Percentiles rank a stretch among this genome's conserved stretches.
Conservation (phyloP, 441 rosid species). For the Corymbia citriodora region DNA sequence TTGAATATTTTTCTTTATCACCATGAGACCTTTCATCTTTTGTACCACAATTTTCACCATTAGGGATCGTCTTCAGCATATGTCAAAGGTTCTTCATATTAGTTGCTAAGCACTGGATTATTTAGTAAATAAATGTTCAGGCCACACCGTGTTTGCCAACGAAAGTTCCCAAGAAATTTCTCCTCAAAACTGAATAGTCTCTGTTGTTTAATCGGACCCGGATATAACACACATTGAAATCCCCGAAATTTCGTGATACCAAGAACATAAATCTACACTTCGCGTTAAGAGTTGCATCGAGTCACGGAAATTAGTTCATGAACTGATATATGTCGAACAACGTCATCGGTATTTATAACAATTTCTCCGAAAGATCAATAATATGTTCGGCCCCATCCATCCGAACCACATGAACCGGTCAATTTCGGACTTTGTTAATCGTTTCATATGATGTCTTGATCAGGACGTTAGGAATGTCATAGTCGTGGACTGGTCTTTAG, state of each 20-base stretch:
- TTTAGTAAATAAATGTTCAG: neutral
- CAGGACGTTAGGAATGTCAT: neutral
- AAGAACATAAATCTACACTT: neutral
- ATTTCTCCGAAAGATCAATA: neutral
- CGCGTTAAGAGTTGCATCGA: neutral
- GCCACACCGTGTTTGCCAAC: neutral
- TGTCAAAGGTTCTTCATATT: neutral
- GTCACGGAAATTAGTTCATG: neutral
- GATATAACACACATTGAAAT: neutral
- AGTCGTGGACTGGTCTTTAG: neutral
- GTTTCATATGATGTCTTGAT: neutral
- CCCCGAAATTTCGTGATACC: neutral
- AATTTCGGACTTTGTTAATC: neutral
- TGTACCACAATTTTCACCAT: neutral
- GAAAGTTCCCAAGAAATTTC: neutral
- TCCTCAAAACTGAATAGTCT: neutral
- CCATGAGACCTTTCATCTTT: neutral
- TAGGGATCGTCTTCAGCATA: neutral
- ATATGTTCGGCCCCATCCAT: neutral
- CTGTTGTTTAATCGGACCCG: neutral
- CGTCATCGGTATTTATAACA: neutral
- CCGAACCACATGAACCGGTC: neutral
- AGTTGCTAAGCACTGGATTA: neutral
- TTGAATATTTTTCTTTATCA: neutral
- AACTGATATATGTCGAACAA: neutral